Base-by-base conservation (phyloP, 495 filamentous ascomycete species). In the Xylaria cubensis region DNA sequence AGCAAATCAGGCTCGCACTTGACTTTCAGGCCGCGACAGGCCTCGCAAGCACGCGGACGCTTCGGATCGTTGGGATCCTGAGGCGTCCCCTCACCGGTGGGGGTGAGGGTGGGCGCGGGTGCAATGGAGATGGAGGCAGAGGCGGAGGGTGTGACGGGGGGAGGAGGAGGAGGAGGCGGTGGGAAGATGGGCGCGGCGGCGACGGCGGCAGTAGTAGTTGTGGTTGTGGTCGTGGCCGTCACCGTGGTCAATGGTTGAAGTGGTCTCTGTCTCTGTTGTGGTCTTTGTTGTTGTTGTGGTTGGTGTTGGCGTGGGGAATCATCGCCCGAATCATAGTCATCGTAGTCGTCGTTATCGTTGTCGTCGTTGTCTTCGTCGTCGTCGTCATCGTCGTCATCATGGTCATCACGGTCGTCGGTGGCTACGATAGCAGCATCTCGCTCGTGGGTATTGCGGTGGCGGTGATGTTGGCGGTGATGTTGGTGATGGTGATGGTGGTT, bases 1-100 rank as follows among this genome's bases (percentile, higher is more conserved):
- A 84, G 82, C 1, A 85, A 85, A 73, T 92, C 92, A 3, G 90
- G 89, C 73, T 97, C 94, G 82, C 95, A 98, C 34, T 92, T 90
- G 24, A 97, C 95, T 77, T 99, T 99, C 59, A 97, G 83, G 41
- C 90, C 89, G 56, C 96, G 91, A 80, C 95, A 99, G 12, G 93
- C 90, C 78, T 98, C 96, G 81, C 95, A 99, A 19, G 95, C 95
- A 42, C 70, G 70, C 2, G 92, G 88, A 46, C 94, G 90, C 80
- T 95, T 95, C 48, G 88, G 80, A 65, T 94, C 92, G 48, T 80
- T 77, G 17, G 80, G 79, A 64, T 88, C 84, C 4, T 79, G 75
- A 5, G 75, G 72, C 0, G 77, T 74, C 26, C 17, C 42, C n/a
- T 44, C 19, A 26, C n/a, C 19, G 41, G 24, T 26, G 17, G 55